Evolutionary conservation across 2,329 filamentous ascomycete species (phyloP).

Genomic region (Calonectria henricotiae): DNA sequence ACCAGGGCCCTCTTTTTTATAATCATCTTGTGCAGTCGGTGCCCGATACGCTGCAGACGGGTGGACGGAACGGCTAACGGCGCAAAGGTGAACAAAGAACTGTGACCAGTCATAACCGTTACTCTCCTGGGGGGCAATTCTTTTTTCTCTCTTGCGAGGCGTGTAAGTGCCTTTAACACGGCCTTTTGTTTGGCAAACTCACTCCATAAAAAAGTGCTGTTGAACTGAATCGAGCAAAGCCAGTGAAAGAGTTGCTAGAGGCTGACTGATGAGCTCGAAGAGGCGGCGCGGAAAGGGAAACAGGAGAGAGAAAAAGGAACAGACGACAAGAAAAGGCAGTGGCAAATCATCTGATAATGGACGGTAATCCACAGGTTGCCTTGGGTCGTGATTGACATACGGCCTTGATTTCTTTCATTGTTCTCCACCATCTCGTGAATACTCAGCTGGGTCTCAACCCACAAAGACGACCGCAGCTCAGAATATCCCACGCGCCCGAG

Average conservation of each 20-base stretch:
- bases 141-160: slow-evolving; percentile 45
- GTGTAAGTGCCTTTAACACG: slow-evolving; percentile 44
- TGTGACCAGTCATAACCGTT: slow-evolving; percentile 34
- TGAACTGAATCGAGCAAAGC: slow-evolving; percentile 25
- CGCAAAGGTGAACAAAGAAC: slow-evolving; percentile 52
- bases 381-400: slow-evolving; percentile 41
- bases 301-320: slow-evolving; percentile 16
- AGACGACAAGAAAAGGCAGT: slow-evolving; percentile 40
- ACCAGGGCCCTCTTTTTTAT: slow-evolving; percentile 18
- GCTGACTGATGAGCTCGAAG: slow-evolving; percentile 21
- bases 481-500: slow-evolving; percentile 2
- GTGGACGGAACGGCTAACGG: slow-evolving; percentile 38
- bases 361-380: slow-evolving; percentile 41
- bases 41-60: slow-evolving; percentile 38
- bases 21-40: slow-evolving; percentile 21
- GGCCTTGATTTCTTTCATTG: slow-evolving; percentile 48
- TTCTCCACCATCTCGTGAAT: slow-evolving; percentile 46
- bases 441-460: slow-evolving; percentile 30
- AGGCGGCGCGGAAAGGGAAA: slow-evolving; percentile 33
- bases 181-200: background rate
- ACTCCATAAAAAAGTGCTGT: background rate
- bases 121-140: slow-evolving; percentile 31
- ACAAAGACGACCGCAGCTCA: slow-evolving; percentile 30
- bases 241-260: slow-evolving; percentile 19
- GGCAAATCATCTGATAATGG: slow-evolving; percentile 43